These are phyloP conservation scores for Pseudohalonectria lignicola DNA, from an alignment of 2,329 filamentous ascomycete genomes.

Conservation along the genomic window DNA sequence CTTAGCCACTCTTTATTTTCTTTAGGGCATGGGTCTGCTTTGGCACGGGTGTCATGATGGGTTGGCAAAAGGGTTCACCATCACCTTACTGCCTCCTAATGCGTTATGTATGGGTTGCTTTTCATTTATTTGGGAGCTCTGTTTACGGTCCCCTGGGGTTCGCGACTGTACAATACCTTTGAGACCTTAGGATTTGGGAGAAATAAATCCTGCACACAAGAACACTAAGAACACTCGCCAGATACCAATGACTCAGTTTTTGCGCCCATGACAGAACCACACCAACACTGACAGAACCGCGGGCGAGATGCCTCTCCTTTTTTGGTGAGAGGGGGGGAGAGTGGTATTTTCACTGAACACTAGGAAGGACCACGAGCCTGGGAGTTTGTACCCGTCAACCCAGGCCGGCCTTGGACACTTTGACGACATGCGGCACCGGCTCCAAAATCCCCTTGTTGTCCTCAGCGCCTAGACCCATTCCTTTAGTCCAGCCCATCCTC, in stretches of 20 bases:
- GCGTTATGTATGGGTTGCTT: constrained; percentile 62
- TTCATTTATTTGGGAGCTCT: constrained; percentile 44
- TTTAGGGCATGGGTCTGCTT: constrained; percentile 39
- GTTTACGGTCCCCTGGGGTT: constrained; percentile 62
- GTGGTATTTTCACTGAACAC: too few species aligned
- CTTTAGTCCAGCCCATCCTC: constrained; percentile 93
- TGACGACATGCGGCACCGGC: constrained; percentile 79
- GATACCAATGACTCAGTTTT: too few species aligned
- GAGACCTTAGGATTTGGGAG: constrained; percentile 46
- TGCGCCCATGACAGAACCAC: too few species aligned
- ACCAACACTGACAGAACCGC: too few species aligned
- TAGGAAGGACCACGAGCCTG: too few species aligned
- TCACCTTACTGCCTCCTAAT: constrained; percentile 51
- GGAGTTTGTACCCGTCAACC: too few species aligned
- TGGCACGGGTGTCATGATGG: constrained; percentile 49
- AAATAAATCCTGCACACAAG: constrained; percentile 48
- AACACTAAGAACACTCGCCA: too few species aligned
- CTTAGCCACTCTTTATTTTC: constrained; percentile 42
- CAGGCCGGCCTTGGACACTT: constrained; percentile 73
- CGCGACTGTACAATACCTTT: constrained; percentile 65
- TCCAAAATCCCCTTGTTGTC: constrained; percentile 84
- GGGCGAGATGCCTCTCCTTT: too few species aligned
- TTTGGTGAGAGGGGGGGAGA: too few species aligned
- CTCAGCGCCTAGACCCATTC: constrained; percentile 68
- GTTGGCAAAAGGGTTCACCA: constrained; percentile 30